These are phyloP conservation scores for Solanum lycopersicoides DNA, from an alignment of 257 asterid species.

Conservation along the genomic window DNA sequence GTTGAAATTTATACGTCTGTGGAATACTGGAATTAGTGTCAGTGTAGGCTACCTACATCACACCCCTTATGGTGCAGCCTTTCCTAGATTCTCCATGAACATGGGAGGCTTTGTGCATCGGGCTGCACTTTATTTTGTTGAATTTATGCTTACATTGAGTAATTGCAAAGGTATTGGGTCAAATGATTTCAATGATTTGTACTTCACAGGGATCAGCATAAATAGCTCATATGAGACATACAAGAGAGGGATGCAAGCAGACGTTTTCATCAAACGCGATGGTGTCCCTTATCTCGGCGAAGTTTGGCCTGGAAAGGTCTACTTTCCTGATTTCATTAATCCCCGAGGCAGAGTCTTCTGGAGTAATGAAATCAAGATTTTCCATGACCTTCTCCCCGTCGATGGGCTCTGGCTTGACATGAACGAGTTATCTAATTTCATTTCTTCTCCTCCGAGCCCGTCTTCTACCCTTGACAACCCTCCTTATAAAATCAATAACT, in stretches of 20 bases:
- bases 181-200: neutral
- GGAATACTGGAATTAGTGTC: neutral
- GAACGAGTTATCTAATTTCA: conserved; percentile 84
- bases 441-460: conserved; percentile 47
- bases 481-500: conserved; percentile 79
- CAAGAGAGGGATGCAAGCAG: conserved; percentile 57
- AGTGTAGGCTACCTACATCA: neutral
- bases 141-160: neutral
- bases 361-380: conserved; percentile 59
- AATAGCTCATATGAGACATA: conserved; percentile 56
- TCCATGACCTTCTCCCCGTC: conserved; percentile 39
- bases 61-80: neutral
- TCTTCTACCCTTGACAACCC: conserved; percentile 61
- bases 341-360: conserved; percentile 40
- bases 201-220: conserved; percentile 44
- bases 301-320: conserved; percentile 89
- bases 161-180: neutral
- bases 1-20: neutral
- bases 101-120: neutral
- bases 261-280: conserved; percentile 67
- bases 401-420: conserved; percentile 96
- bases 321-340: conserved; percentile 77
- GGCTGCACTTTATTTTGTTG: neutral
- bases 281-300: conserved; percentile 59
- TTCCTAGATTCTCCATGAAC: neutral